These are phyloP conservation scores for Pichia rugopelliculosa DNA, from an alignment of 805 yeast genomes.

Conservation along the genomic window DNA sequence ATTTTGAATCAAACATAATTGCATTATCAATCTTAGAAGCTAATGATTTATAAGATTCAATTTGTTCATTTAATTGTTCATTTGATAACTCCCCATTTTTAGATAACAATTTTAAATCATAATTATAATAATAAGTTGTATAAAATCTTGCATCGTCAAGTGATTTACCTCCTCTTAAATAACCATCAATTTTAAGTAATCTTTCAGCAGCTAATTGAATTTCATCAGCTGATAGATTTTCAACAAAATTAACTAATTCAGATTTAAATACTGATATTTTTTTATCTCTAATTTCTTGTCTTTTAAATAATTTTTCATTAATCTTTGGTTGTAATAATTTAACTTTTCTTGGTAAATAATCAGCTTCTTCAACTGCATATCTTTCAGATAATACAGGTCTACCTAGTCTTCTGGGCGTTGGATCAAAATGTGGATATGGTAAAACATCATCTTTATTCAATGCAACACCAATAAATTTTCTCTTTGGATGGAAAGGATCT, in stretches of 20 bases:
- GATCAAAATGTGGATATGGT: slow-evolving; percentile 90
- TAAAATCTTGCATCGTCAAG: slow-evolving; percentile 50
- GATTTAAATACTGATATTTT: slow-evolving; percentile 26
- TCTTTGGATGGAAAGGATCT: slow-evolving; percentile 94
- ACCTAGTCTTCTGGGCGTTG: slow-evolving; percentile 81
- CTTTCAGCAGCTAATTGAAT: slow-evolving; percentile 40
- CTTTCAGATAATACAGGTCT: slow-evolving; percentile 45
- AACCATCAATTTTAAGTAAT: slow-evolving; percentile 45
- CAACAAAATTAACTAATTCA: slow-evolving; percentile 24
- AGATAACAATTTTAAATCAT: slow-evolving; percentile 36
- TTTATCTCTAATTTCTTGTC: slow-evolving; percentile 33
- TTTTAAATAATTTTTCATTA: slow-evolving; percentile 31
- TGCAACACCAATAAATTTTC: slow-evolving; percentile 86
- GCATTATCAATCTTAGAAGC: slow-evolving; percentile 35
- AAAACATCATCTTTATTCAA: slow-evolving; percentile 52
- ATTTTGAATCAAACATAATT: slow-evolving; percentile 41
- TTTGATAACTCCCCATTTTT: slow-evolving; percentile 31
- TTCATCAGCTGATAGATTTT: slow-evolving; percentile 26
- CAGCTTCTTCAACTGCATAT: slow-evolving; percentile 52
- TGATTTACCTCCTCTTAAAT: slow-evolving; percentile 51
- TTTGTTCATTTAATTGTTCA: slow-evolving; percentile 20
- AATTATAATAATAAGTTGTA: slow-evolving; percentile 44
- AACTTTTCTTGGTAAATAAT: slow-evolving; percentile 62
- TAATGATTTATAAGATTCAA: slow-evolving; percentile 30
- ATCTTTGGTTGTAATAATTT: slow-evolving; percentile 48